Base-by-base conservation (phyloP, 139 green algal genomes). In the Pseudopediastrum boryanum region DNA sequence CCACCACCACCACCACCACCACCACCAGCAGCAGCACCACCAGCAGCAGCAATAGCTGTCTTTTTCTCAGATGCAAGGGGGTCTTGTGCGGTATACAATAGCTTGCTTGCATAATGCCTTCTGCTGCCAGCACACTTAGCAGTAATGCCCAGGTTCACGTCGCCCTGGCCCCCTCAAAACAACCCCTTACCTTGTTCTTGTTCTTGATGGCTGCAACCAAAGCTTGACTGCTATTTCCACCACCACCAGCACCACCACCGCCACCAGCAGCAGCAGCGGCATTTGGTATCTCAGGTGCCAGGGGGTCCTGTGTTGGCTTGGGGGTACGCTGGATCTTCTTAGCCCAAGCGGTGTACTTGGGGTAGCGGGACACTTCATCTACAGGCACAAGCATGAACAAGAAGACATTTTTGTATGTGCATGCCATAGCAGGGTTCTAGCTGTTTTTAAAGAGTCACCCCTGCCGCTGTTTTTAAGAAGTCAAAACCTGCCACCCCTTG, bases 261-360 rank as follows among this genome's bases (percentile, higher is more conserved):
- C n/a, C n/a, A n/a, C n/a, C n/a, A n/a, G n/a, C n/a, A n/a, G n/a
- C n/a, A n/a, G n/a, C n/a, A n/a, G n/a, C n/a, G n/a, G n/a, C n/a
- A n/a, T n/a, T n/a, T n/a, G n/a, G n/a, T n/a, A n/a, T n/a, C 67
- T 54, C 43, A 29, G n/a, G 67, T n/a, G 54, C 78, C 3, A 87
- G 77, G 0, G 85, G 85, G 39, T 84, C 71, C 12, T 29, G 3
- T 31, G 54, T 82, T 42, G 89, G 89, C 0, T 63, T 67, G 1
- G 84, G 84, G 44, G 54, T 69, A 0, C 51, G 43, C 0, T 64
- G 81, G 41, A 93, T 83, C 0, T 71, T 33, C 58, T 85, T 86
- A 1, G 83, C 78, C 90, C 91, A 94, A 9, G 63, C 5, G 0
- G 56, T 78, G 56, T 85, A 95, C 9, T 67, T 56, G 44, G 87